phyloP scores from a whole-genome alignment of 331 rosid genomes.

The Ulmus americana region DNA sequence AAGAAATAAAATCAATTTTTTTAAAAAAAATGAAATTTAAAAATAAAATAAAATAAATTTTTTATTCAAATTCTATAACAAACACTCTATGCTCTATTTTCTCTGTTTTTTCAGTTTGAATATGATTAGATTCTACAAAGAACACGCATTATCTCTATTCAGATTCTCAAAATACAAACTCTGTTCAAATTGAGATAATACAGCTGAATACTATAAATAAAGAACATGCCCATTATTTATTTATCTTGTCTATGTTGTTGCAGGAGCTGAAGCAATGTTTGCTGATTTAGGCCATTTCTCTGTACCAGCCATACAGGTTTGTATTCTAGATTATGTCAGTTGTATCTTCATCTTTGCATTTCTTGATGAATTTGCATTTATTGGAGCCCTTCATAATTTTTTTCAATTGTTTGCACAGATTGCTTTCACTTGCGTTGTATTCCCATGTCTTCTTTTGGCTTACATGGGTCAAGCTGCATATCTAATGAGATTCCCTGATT shows the following conservation, averaged over 20 bases:
- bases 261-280: slow-evolving; percentile 99
- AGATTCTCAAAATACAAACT: too few species aligned
- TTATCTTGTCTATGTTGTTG: slow-evolving; percentile 14
- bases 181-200: too few species aligned
- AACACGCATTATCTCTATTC: too few species aligned
- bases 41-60: too few species aligned
- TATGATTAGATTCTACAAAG: too few species aligned
- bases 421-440: slow-evolving; percentile 82
- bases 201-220: too few species aligned
- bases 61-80: too few species aligned
- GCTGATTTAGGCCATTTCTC: slow-evolving; percentile 95
- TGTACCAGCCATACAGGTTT: slow-evolving; percentile 65
- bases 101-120: too few species aligned
- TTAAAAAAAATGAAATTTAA: too few species aligned
- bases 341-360: background rate
- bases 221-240: too few species aligned
- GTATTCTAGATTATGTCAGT: background rate
- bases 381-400: slow-evolving; percentile 11
- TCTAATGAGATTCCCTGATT: slow-evolving; percentile 49
- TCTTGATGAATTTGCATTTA: slow-evolving; percentile 3
- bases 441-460: slow-evolving; percentile 94
- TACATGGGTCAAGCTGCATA: slow-evolving; percentile 98
- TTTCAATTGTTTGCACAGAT: slow-evolving; percentile 43
- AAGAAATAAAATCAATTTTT: too few species aligned
- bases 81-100: too few species aligned